Evolutionary conservation across 73 alveolate genomes (phyloP).

Genomic region (Blepharisma japonicum): DNA sequence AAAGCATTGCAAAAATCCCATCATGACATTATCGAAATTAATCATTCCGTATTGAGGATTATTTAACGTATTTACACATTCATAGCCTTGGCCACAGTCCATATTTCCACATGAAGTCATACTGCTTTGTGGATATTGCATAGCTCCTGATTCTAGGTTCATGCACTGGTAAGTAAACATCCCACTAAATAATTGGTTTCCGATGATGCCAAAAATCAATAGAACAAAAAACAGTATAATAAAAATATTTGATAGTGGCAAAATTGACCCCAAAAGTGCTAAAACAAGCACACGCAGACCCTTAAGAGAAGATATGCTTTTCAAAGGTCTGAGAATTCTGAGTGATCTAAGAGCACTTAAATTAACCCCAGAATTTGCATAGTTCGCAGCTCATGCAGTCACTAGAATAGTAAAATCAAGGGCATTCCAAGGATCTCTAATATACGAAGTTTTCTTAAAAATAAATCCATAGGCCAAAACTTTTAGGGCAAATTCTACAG

Average conservation of each 20-base stretch:
- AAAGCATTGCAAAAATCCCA: conserved; percentile 67
- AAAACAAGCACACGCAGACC: conserved; percentile 46
- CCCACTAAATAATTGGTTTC: conserved; percentile 42
- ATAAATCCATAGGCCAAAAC: conserved; percentile 64
- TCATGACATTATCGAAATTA: conserved; percentile 50
- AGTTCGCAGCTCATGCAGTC: conserved; percentile 45
- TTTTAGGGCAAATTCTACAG: conserved; percentile 55
- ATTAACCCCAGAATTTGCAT: conserved; percentile 38
- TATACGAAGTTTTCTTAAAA: conserved; percentile 46
- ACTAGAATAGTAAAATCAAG: conserved; percentile 70
- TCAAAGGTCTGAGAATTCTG: conserved; percentile 53
- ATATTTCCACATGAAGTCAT: conserved; percentile 45
- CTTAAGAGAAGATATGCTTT: conserved; percentile 40
- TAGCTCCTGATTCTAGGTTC: conserved; percentile 58
- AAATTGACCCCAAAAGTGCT: conserved; percentile 42
- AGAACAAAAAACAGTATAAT: conserved; percentile 41
- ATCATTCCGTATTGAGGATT: conserved; percentile 42
- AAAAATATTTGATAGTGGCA: conserved; percentile 40
- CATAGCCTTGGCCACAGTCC: conserved; percentile 43
- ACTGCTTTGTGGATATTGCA: not conserved
- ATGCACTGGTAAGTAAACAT: conserved; percentile 35
- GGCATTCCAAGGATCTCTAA: conserved; percentile 78
- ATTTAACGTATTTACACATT: conserved; percentile 37
- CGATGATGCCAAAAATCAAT: conserved; percentile 51
- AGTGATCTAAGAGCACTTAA: conserved; percentile 48